Base-by-base conservation (phyloP, 345 rosid genomes). In the Iberis pinnata region DNA sequence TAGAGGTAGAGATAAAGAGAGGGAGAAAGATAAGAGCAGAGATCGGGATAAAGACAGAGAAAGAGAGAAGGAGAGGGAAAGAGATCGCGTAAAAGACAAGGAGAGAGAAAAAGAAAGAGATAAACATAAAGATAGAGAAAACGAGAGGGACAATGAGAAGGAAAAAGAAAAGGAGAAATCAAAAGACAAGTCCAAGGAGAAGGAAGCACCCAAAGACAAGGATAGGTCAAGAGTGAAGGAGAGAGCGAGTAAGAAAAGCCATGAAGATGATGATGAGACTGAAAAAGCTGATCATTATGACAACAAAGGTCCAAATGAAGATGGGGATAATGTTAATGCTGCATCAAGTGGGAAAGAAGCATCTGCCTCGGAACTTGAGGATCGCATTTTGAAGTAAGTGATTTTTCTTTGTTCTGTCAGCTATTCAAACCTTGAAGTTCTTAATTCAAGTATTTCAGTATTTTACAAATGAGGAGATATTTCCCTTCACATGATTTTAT, bases 311-410 rank as follows among this genome's bases (percentile, higher is more conserved):
- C 67, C 45, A n/a, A 53, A 63, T 67, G 70, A 69, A 49, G 61
- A 39, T 7, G 77, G 58, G 12, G 66, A 63, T 48, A 63, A 50
- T 65, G 73, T 56, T 38, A 74, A 64, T 44, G 61, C 51, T 50
- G 53, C 69, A 40, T 69, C 73, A 1, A 70, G 68, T 69, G 75
- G 58, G 45, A 52, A 67, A 63, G 69, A 55, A 18, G 22, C 49
- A 47, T 42, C 85, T 50, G 8, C 80, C 0, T 49, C 57, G 12
- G 84, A 67, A 36, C 67, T 88, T 15, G 70, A 64, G 76, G 77
- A 75, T 39, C 89, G 93, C 48, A 83, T 92, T 60, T 55, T 61
- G 63, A 85, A 73, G 98, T 82, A 68, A 79, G 82, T 76, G 33
- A 36, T 66, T 43, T 25, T 18, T 39, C 20, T 18, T 55, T 13